phyloP scores from a whole-genome alignment of 225 moss, liverwort and hornwort genomes.

The Bryum argenteum region DNA sequence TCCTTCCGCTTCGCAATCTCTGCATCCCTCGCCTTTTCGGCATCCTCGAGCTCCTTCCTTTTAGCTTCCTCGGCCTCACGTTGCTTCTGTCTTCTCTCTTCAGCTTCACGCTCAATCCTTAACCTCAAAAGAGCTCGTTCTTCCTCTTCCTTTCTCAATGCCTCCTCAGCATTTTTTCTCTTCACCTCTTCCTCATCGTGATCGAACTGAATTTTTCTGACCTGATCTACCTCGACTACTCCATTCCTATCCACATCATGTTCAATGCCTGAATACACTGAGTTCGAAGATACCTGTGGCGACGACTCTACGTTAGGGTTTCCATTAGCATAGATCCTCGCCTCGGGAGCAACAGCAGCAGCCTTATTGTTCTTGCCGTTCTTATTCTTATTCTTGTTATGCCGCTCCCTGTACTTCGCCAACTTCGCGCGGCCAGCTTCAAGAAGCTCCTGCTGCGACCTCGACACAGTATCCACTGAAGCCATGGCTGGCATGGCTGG shows the following conservation, averaged over 20 bases:
- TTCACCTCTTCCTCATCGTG: conserved; percentile 27
- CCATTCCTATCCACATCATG: conserved; percentile 37
- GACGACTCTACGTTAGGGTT: conserved; percentile 36
- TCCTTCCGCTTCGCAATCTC: conserved; percentile 40
- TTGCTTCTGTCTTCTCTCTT: conserved; percentile 30
- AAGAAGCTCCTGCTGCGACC: conserved; percentile 56
- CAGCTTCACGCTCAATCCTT: conserved; percentile 40
- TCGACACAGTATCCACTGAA: conserved; percentile 50
- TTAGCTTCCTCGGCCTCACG: conserved; percentile 37
- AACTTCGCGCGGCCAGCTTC: conserved; percentile 54
- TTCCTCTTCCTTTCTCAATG: conserved; percentile 33
- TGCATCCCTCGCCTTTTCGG: conserved; percentile 39
- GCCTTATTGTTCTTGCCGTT: conserved; percentile 14
- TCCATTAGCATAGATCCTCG: conserved; percentile 46
- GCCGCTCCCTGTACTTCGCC: conserved; percentile 47
- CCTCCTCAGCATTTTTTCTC: conserved; percentile 29
- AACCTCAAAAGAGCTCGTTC: conserved; percentile 19
- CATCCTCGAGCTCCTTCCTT: conserved; percentile 42
- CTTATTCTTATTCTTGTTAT: conserved; percentile 43
- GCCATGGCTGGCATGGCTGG: conserved; percentile 73
- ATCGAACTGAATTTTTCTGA: conserved; percentile 20
- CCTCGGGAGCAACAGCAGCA: conserved; percentile 19
- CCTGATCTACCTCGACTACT: conserved; percentile 30
- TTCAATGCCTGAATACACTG: conserved; percentile 14
- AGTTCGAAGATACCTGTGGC: conserved; percentile 20